Evolutionary conservation across 2,329 filamentous ascomycete genomes (phyloP), one percentile per base, ranked within the genome.

Genomic region (Ampelomyces quisqualis): DNA sequence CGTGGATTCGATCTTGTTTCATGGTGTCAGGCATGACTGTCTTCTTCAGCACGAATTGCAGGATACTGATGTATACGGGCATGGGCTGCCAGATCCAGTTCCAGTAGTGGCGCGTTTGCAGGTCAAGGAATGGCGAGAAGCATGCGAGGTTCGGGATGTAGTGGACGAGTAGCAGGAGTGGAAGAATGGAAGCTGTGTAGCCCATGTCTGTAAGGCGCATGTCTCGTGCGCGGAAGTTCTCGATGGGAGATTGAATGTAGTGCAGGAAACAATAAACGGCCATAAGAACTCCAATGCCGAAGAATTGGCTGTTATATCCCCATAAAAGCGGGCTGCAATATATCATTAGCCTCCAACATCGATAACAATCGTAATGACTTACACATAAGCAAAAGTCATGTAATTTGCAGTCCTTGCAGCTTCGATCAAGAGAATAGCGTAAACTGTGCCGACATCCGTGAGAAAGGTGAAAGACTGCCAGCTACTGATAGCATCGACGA

Each of bases 81-180:
- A 52, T 49, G 1, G 43, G 45, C 11, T 52, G 49, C 49, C 49
- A 52, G 30, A 52, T 35, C 49, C 49, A 52, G 17, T 43, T 31
- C 7, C 38, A 45, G 3, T 30, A 26, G 20, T 45, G 45, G 6
- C 49, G 49, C 2, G 35, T 45, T 21, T 45, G 21, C 3, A 40
- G 45, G n/a, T 45, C 33, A 4, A 52, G 8, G 21, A 40, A 47
- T 4, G 40, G 10, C 1, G 34, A 20, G 14, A 40, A 35, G 1
- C 34, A 34, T 15, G 36, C 20, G 17, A 35, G 34, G 30, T 41
- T 30, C 5, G 49, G 46, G 7, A 49, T 23, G 14, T 49, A 52
- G 37, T 49, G 31, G 1, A 40, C 37, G 1, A 47, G 4, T 4
- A 49, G 14, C 3, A 52, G 30, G 13, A 49, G 40, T 1, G 49